phyloP scores from a whole-genome alignment of 345 rosid genomes.

The Noccaea caerulescens region DNA sequence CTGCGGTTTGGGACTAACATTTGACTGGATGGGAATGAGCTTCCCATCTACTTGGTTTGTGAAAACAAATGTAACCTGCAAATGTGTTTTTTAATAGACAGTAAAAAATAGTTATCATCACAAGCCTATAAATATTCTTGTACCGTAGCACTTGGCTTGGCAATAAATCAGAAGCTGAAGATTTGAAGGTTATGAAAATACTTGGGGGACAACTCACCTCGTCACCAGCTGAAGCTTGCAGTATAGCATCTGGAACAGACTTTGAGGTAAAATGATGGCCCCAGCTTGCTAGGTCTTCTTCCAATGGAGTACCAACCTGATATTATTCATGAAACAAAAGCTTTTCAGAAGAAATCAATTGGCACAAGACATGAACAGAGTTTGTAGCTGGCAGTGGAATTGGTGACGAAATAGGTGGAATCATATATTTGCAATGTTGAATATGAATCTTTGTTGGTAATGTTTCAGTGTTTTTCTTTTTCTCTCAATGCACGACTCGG shows the following conservation, averaged over 20 bases:
- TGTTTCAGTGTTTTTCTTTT: neutral
- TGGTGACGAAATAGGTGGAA: neutral
- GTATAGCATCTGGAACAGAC: conserved; percentile 78
- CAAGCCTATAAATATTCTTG: neutral
- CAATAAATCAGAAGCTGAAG: neutral
- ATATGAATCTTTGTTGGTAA: neutral
- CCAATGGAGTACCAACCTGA: conserved; percentile 88
- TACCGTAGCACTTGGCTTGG: neutral
- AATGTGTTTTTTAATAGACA: conserved; percentile 12
- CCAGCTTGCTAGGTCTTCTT: conserved; percentile 91
- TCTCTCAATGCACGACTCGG: conserved; percentile 10
- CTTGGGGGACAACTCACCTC: conserved; percentile 57
- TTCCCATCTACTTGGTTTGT: conserved; percentile 95
- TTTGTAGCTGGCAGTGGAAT: conserved; percentile 6
- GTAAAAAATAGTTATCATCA: conserved; percentile 17
- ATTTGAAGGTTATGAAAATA: neutral
- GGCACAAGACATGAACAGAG: conserved; percentile 11
- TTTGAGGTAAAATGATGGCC: conserved; percentile 79
- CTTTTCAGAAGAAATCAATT: conserved; percentile 18
- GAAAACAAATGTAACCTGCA: conserved; percentile 87
- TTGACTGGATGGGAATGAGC: conserved; percentile 80
- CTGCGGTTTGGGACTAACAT: conserved; percentile 44
- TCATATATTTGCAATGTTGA: conserved; percentile 3
- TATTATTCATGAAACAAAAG: conserved; percentile 18
- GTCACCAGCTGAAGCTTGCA: conserved; percentile 93